phyloP scores from a whole-genome alignment of 2,329 filamentous ascomycete species.

The Cryoendolithus antarcticus region DNA sequence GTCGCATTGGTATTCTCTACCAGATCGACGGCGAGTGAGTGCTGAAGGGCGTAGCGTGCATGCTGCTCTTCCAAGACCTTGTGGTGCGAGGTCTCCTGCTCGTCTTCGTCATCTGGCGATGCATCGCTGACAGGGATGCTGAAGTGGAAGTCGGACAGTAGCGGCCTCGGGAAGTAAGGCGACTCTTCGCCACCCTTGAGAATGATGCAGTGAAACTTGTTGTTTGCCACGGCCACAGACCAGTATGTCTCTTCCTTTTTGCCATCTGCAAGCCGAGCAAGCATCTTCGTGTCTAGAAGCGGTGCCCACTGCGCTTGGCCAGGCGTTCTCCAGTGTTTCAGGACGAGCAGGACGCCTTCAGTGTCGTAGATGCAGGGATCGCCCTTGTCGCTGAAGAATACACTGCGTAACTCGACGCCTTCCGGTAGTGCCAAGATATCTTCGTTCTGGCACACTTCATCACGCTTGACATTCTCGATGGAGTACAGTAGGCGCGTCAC shows the following conservation, averaged over 20 bases:
- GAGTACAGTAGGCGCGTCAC: slow-evolving; percentile 71
- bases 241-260: slow-evolving; percentile 86
- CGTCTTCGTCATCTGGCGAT: slow-evolving; percentile 31
- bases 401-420: slow-evolving; percentile 59
- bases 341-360: slow-evolving; percentile 72
- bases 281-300: slow-evolving; percentile 73
- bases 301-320: slow-evolving; percentile 86
- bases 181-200: slow-evolving; percentile 90
- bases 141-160: slow-evolving; percentile 90
- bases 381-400: slow-evolving; percentile 89
- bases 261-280: slow-evolving; percentile 71
- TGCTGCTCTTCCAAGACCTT: slow-evolving; percentile 67
- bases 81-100: slow-evolving; percentile 29
- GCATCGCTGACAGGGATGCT: slow-evolving; percentile 60
- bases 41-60: slow-evolving; percentile 59
- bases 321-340: slow-evolving; percentile 80
- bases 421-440: slow-evolving; percentile 78
- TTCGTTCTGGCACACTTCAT: slow-evolving; percentile 89
- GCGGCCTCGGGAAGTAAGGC: slow-evolving; percentile 79
- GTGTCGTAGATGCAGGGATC: slow-evolving; percentile 96
- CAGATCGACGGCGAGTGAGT: slow-evolving; percentile 64
- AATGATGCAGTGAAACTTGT: slow-evolving; percentile 97
- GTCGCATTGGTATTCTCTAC: slow-evolving; percentile 55
- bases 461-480: slow-evolving; percentile 86
- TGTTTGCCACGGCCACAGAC: slow-evolving; percentile 82